Evolutionary conservation across 1,284 basidiomycete species (phyloP).

Genomic region (Wolfiporia cocos): DNA sequence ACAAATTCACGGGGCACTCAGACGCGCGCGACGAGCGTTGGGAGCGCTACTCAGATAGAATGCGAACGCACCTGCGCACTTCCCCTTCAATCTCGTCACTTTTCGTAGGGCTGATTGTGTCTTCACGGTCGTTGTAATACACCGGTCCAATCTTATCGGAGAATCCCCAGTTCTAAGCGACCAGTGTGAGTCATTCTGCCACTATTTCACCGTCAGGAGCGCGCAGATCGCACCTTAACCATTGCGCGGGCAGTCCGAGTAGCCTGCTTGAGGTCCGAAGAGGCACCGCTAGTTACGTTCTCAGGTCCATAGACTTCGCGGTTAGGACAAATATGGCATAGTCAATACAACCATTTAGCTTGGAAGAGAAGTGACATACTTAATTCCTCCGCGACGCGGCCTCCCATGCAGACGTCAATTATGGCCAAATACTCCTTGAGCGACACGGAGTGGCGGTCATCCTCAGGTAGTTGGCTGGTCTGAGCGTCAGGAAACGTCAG

Average conservation of each 20-base stretch:
- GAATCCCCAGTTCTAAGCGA: conserved; percentile 65
- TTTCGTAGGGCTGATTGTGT: conserved; percentile 64
- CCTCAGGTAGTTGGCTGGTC: conserved; percentile 85
- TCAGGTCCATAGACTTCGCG: conserved; percentile 78
- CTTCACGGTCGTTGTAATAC: conserved; percentile 68
- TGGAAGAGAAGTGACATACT: conserved; percentile 36
- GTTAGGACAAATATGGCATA: background rate
- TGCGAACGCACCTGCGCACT: conserved; percentile 59
- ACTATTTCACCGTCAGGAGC: conserved; percentile 5
- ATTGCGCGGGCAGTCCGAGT: conserved; percentile 80
- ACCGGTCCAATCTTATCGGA: conserved; percentile 82
- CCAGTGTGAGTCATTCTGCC: background rate
- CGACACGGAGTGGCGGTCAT: conserved; percentile 71
- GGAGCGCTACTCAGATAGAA: conserved; percentile 3
- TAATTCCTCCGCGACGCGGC: conserved; percentile 89
- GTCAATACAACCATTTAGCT: background rate
- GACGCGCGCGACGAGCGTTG: background rate
- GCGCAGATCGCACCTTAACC: conserved; percentile 64
- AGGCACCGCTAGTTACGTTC: conserved; percentile 87
- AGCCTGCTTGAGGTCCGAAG: conserved; percentile 78
- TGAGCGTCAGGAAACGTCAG: conserved; percentile 22
- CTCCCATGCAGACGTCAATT: conserved; percentile 91
- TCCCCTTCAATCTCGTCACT: conserved; percentile 83
- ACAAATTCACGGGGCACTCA: background rate
- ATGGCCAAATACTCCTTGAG: conserved; percentile 68